phyloP scores from a whole-genome alignment of 306 rosid genomes.

The Cicer cuneatum region DNA sequence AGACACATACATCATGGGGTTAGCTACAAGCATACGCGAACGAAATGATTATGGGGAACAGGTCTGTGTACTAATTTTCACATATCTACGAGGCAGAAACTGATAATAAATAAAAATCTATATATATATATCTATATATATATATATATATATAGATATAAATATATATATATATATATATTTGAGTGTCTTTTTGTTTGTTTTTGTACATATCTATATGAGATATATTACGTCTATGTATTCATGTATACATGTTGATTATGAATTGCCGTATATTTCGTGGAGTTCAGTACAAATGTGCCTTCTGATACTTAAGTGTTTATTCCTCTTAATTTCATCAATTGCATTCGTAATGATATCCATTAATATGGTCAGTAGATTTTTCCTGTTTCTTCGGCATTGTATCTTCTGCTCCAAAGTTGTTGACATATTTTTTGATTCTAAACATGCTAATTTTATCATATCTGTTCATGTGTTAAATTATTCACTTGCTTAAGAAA shows the following conservation, averaged over 20 bases:
- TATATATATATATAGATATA: neutral
- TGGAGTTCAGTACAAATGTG: neutral
- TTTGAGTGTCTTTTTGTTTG: neutral
- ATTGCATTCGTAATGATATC: slow-evolving; percentile 28
- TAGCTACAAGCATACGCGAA: slow-evolving; percentile 95
- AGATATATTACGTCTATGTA: neutral
- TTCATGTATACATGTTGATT: slow-evolving; percentile 33
- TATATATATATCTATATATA: too few species aligned
- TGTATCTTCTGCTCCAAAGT: slow-evolving; percentile 25
- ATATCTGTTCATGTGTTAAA: slow-evolving; percentile 24
- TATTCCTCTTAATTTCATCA: slow-evolving; percentile 30
- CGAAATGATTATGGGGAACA: slow-evolving; percentile 89
- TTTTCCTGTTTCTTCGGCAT: slow-evolving; percentile 29
- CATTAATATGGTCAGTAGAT: neutral
- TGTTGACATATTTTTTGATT: slow-evolving; percentile 28
- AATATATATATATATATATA: too few species aligned
- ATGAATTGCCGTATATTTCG: slow-evolving; percentile 9
- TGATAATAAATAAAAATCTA: slow-evolving; percentile 14
- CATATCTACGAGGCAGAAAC: slow-evolving; percentile 20
- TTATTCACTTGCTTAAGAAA: slow-evolving; percentile 36
- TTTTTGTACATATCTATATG: neutral
- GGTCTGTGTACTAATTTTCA: slow-evolving; percentile 53
- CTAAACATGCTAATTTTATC: slow-evolving; percentile 33
- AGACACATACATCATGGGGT: slow-evolving; percentile 95
- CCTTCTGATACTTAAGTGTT: slow-evolving; percentile 16